A percentile compares a stretch with the other conserved stretches of the same genome.
These are phyloP conservation scores for Cicer arietinum DNA, from an alignment of 306 rosid species.

Conservation along the genomic window DNA sequence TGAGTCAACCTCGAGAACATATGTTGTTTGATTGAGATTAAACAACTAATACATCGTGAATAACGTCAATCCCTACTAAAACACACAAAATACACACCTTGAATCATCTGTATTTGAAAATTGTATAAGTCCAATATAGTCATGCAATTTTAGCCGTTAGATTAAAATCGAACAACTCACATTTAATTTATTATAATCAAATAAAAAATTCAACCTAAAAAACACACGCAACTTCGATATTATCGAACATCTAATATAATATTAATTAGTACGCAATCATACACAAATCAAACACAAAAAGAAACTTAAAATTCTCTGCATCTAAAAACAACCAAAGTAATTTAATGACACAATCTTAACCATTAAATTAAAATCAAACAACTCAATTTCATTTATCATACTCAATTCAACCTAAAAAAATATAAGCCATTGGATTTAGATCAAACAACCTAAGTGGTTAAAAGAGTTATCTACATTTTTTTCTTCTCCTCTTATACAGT, in stretches of 20 bases:
- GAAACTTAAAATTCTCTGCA: neutral
- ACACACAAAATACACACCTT: neutral
- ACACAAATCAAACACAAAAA: neutral
- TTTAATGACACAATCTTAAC: neutral
- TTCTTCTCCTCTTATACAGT: too few relatives aligned
- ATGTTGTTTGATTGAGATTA: too few relatives aligned
- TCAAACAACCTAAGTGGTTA: neutral
- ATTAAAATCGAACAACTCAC: neutral
- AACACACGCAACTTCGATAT: rapidly evolving
- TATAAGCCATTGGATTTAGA: neutral
- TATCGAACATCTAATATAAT: neutral
- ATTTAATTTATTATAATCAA: neutral
- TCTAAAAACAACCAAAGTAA: neutral
- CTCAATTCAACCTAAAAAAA: neutral
- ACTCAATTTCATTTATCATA: neutral
- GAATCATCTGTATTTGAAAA: neutral
- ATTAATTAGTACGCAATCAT: neutral
- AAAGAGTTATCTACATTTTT: neutral
- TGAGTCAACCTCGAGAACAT: too few relatives aligned
- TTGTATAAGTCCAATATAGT: neutral
- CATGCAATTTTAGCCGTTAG: neutral
- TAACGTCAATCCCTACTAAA: too few relatives aligned
- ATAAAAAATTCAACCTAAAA: neutral
- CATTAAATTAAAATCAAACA: neutral
- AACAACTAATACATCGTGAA: too few relatives aligned